phyloP scores from a whole-genome alignment of 176 grass and related monocot genomes.

The Luzula sylvatica region DNA sequence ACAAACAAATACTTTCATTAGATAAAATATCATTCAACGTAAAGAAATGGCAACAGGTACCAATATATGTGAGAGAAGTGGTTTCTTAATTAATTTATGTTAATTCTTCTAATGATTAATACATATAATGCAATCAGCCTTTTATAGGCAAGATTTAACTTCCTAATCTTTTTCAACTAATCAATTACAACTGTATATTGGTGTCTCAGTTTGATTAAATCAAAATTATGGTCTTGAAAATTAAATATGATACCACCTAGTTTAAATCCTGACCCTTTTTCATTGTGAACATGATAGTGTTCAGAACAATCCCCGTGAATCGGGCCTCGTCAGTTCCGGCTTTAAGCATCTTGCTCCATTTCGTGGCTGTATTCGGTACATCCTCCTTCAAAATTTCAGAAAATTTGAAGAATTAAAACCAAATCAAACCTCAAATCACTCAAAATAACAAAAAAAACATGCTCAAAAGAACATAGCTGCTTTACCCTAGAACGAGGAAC shows the following conservation, averaged over 20 bases:
- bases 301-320: constrained; percentile 65
- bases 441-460: not conserved
- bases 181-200: not conserved
- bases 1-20: too few species aligned
- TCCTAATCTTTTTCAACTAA: constrained; percentile 77
- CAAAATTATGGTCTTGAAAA: not conserved
- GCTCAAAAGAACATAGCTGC: not conserved
- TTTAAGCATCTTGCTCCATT: constrained; percentile 77
- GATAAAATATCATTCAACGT: too few species aligned
- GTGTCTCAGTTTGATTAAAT: not conserved
- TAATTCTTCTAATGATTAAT: too few species aligned
- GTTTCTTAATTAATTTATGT: too few species aligned
- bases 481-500: constrained; percentile 38
- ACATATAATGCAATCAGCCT: too few species aligned
- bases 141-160: constrained; percentile 60
- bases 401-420: not conserved
- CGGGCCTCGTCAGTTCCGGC: constrained; percentile 58
- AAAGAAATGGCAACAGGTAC: too few species aligned
- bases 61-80: too few species aligned
- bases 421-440: not conserved
- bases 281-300: constrained; percentile 88
- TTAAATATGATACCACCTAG: constrained; percentile 32
- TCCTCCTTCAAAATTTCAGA: constrained; percentile 37
- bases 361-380: constrained; percentile 42
- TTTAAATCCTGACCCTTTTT: constrained; percentile 51